A percentile compares a stretch with the other conserved stretches of the same genome.
Evolutionary conservation across 306 rosid genomes (phyloP).

Genomic region (Alnus glutinosa): DNA sequence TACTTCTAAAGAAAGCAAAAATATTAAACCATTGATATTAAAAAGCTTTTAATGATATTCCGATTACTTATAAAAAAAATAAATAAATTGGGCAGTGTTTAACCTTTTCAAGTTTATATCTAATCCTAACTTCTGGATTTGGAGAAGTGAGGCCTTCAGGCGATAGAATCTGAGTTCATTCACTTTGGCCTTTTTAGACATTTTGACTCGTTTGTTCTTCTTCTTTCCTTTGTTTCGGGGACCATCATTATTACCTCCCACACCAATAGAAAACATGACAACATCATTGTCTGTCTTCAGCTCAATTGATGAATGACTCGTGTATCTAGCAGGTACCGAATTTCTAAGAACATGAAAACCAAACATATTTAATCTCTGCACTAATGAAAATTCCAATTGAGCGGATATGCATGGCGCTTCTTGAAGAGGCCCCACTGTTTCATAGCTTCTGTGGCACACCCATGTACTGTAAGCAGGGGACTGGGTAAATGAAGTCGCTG

Average conservation of each 20-base stretch:
- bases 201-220: slow-evolving; percentile 37
- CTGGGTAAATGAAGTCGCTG: slow-evolving; percentile 21
- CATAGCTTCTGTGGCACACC: slow-evolving; percentile 32
- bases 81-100: slow-evolving; percentile 4
- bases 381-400: slow-evolving; percentile 18
- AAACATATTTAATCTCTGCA: slow-evolving; percentile 27
- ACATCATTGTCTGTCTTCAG: slow-evolving; percentile 48
- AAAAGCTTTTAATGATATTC: not conserved
- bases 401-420: slow-evolving; percentile 18
- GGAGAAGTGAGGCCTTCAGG: slow-evolving; percentile 84
- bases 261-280: slow-evolving; percentile 62
- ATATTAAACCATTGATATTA: not conserved
- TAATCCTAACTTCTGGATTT: slow-evolving; percentile 86
- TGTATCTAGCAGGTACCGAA: slow-evolving; percentile 41
- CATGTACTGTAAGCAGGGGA: slow-evolving; percentile 24
- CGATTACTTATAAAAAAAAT: not conserved
- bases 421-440: slow-evolving; percentile 22
- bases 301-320: slow-evolving; percentile 55
- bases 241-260: slow-evolving; percentile 12
- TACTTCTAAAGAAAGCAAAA: slow-evolving; percentile 5
- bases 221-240: slow-evolving; percentile 26
- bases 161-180: slow-evolving; percentile 81
- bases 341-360: slow-evolving; percentile 32
- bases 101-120: slow-evolving; percentile 87
- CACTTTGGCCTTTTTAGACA: slow-evolving; percentile 73